These are phyloP conservation scores for Ceratobasidium theobromae DNA, from an alignment of 1,284 basidiomycete species.

Conservation along the genomic window DNA sequence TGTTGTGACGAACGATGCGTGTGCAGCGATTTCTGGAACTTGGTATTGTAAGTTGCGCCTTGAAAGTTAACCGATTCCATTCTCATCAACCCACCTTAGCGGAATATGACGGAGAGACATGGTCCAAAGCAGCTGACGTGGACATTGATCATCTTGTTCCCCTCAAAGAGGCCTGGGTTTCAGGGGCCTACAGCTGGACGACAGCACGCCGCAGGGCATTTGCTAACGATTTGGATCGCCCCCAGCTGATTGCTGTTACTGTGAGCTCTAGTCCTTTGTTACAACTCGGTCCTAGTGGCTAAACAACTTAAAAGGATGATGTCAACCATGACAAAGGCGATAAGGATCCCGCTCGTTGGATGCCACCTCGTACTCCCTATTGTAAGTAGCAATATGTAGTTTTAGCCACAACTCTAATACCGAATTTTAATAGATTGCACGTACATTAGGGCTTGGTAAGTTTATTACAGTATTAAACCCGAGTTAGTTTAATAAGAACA, in stretches of 20 bases:
- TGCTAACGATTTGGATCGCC: conserved; percentile 56
- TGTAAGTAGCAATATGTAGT: too few relatives aligned
- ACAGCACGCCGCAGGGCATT: conserved; percentile 51
- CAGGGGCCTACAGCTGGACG: conserved; percentile 54
- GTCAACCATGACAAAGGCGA: conserved; percentile 48
- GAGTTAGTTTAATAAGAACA: not conserved
- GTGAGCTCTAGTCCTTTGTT: conserved; percentile 37
- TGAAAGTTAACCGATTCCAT: too few relatives aligned
- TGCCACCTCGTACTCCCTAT: conserved; percentile 50
- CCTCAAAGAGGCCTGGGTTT: conserved; percentile 51
- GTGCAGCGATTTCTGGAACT: not conserved
- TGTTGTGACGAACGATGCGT: not conserved
- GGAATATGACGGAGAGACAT: conserved; percentile 45
- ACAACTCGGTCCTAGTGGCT: not conserved
- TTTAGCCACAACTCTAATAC: too few relatives aligned
- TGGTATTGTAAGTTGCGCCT: conserved; percentile 5
- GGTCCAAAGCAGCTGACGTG: conserved; percentile 57
- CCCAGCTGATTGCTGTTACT: conserved; percentile 55
- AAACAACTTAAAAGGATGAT: conserved; percentile 34
- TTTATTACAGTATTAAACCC: too few relatives aligned
- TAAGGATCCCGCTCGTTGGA: conserved; percentile 50
- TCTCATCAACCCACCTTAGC: too few relatives aligned
- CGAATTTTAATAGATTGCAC: conserved; percentile 34
- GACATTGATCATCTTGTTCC: conserved; percentile 50
- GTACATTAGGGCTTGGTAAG: conserved; percentile 31